phyloP scores from a whole-genome alignment of 805 yeast species.

The Wickerhamiella spandovensis region DNA sequence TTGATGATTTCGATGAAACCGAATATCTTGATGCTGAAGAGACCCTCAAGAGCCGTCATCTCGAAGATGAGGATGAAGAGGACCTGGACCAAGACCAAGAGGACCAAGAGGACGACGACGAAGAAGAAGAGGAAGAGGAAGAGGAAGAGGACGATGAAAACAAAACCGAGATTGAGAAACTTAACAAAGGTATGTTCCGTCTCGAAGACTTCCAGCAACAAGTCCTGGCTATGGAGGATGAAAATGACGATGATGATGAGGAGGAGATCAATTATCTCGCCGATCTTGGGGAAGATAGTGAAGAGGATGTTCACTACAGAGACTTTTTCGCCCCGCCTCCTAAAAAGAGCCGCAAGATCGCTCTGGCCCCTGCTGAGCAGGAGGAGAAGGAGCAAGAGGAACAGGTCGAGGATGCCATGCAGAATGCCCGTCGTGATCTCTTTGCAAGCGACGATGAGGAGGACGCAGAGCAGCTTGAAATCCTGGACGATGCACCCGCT shows the following conservation, averaged over 20 bases:
- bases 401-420: conserved; percentile 21
- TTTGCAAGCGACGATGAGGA: conserved; percentile 36
- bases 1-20: conserved; percentile 3
- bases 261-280: conserved; percentile 35
- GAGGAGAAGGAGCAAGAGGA: conserved; percentile 14
- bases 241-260: conserved; percentile 31
- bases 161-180: conserved; percentile 42
- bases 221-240: conserved; percentile 48
- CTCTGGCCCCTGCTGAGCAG: neutral
- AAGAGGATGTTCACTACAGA: conserved; percentile 24
- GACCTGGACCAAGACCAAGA: conserved; percentile 23
- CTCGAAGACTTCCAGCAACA: conserved; percentile 73
- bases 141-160: conserved; percentile 20
- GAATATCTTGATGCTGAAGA: conserved; percentile 15
- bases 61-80: conserved; percentile 12
- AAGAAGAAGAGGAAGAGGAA: conserved; percentile 20
- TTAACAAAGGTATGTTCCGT: conserved; percentile 74
- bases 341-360: conserved; percentile 9
- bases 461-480: conserved; percentile 46
- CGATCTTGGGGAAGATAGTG: conserved; percentile 36
- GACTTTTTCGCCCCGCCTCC: conserved; percentile 31
- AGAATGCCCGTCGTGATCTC: conserved; percentile 23
- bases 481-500: conserved; percentile 28
- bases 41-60: conserved; percentile 11
- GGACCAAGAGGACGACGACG: conserved; percentile 19